phyloP scores from a whole-genome alignment of 495 filamentous ascomycete species.

The Aspergillus haitiensis region DNA sequence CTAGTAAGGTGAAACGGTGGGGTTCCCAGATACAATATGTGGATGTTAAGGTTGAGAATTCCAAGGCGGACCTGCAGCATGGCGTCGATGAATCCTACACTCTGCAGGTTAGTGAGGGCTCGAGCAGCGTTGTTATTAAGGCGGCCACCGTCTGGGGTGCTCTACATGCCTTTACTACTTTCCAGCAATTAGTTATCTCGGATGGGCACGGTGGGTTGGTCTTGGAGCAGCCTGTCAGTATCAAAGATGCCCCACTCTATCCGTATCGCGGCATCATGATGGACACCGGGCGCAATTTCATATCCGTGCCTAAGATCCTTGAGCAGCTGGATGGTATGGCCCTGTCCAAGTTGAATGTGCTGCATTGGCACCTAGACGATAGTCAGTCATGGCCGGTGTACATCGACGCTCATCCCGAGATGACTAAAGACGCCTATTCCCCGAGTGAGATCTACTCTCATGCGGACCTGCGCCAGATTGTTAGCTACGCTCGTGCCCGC shows the following conservation, averaged over 20 bases:
- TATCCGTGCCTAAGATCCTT: slow-evolving; percentile 46
- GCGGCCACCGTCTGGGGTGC: slow-evolving; percentile 54
- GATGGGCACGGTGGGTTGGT: slow-evolving; percentile 46
- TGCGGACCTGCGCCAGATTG: slow-evolving; percentile 41
- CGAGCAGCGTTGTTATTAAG: slow-evolving; percentile 43
- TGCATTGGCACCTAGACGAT: slow-evolving; percentile 56
- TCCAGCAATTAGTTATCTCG: slow-evolving; percentile 54
- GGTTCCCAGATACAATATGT: slow-evolving; percentile 29
- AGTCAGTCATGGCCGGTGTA: slow-evolving; percentile 54
- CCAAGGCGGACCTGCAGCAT: slow-evolving; percentile 47
- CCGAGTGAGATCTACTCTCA: slow-evolving; percentile 44
- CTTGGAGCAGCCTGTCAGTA: slow-evolving; percentile 51
- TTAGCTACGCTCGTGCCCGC: slow-evolving; percentile 48
- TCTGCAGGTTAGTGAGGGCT: slow-evolving; percentile 40
- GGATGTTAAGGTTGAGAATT: slow-evolving; percentile 44
- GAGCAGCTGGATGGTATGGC: slow-evolving; percentile 56
- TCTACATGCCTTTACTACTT: slow-evolving; percentile 61
- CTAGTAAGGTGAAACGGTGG: slow-evolving; percentile 38
- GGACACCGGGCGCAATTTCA: slow-evolving; percentile 53
- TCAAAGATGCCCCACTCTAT: slow-evolving; percentile 50
- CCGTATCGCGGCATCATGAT: slow-evolving; percentile 54
- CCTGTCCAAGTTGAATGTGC: slow-evolving; percentile 52
- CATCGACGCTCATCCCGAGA: slow-evolving; percentile 50
- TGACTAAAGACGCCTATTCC: slow-evolving; percentile 57
- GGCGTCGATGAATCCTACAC: slow-evolving; percentile 61